Conservation (phyloP, 2,329 filamentous ascomycete genomes). For the Sporothrix luriei region DNA sequence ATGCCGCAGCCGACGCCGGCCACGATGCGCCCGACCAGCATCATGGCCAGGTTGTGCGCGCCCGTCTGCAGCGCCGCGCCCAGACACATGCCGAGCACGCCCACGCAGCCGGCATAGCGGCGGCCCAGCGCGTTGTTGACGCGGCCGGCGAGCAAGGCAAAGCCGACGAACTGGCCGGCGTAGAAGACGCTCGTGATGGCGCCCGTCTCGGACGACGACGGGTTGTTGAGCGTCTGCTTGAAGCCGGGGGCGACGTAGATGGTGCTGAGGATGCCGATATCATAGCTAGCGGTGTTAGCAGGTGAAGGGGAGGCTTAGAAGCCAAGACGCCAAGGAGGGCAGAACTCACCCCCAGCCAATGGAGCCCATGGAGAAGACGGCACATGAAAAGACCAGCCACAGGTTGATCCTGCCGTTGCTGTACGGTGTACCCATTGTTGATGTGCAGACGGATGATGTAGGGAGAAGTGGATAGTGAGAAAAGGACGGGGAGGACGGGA, state of each 20-base stretch:
- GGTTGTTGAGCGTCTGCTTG: conserved; percentile 36
- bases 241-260: conserved; percentile 37
- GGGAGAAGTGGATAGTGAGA: neutral
- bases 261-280: conserved; percentile 36
- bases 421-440: conserved; percentile 15
- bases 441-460: neutral
- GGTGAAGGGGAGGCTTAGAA: neutral
- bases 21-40: conserved; percentile 36
- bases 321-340: neutral
- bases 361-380: conserved; percentile 34
- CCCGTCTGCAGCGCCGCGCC: conserved; percentile 35
- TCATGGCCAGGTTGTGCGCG: conserved; percentile 34
- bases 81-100: conserved; percentile 33
- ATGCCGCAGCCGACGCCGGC: conserved; percentile 36
- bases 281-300: conserved; percentile 29
- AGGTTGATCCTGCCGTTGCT: conserved; percentile 25
- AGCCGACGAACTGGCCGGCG: conserved; percentile 37
- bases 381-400: conserved; percentile 33
- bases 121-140: conserved; percentile 36
- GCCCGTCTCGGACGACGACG: conserved; percentile 33
- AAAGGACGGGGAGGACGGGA: neutral
- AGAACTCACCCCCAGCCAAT: conserved; percentile 33
- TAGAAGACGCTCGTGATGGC: conserved; percentile 37
- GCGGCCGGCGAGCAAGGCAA: conserved; percentile 34
- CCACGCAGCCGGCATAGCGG: conserved; percentile 35